Evolutionary conservation across 768 basidiomycete genomes (phyloP).

Genomic region (Suillus americanus): DNA sequence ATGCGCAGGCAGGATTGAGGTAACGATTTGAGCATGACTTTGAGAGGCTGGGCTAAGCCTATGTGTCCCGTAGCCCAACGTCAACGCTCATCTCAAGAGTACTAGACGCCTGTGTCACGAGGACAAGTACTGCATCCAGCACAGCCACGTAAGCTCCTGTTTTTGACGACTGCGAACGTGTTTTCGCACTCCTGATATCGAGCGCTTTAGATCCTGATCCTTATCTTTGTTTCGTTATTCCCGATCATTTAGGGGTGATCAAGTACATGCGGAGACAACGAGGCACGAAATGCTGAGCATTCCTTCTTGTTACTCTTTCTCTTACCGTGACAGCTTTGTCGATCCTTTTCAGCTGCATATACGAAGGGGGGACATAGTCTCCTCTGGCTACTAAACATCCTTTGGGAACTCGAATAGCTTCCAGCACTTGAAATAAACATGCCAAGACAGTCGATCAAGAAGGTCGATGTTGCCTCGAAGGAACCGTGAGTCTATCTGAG

Average conservation of each 20-base stretch:
- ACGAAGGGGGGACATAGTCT: neutral
- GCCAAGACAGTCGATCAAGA: conserved; percentile 6
- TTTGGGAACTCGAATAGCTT: neutral
- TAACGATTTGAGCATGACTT: no score
- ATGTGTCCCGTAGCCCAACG: neutral
- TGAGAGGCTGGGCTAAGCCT: no score
- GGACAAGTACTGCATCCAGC: neutral
- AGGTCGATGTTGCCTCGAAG: neutral
- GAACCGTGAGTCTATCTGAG: conserved; percentile 1
- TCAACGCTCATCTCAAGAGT: no score
- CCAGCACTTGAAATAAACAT: neutral
- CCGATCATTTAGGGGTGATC: conserved; percentile 3
- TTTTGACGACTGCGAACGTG: neutral
- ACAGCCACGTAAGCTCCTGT: neutral
- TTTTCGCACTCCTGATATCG: conserved; percentile 5
- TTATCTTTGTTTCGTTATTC: conserved; percentile 1
- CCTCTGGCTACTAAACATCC: neutral
- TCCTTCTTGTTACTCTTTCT: neutral
- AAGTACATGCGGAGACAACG: conserved; percentile 4
- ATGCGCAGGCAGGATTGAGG: no score
- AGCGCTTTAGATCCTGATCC: conserved; percentile 1
- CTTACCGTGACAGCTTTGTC: neutral
- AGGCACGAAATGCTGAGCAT: neutral
- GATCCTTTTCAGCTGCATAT: neutral
- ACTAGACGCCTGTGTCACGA: neutral